Percentiles rank a stretch among this genome's conserved stretches.
These are phyloP conservation scores for Macadamia tetraphylla DNA, from an alignment of 164 flowering plant species.

Conservation along the genomic window DNA sequence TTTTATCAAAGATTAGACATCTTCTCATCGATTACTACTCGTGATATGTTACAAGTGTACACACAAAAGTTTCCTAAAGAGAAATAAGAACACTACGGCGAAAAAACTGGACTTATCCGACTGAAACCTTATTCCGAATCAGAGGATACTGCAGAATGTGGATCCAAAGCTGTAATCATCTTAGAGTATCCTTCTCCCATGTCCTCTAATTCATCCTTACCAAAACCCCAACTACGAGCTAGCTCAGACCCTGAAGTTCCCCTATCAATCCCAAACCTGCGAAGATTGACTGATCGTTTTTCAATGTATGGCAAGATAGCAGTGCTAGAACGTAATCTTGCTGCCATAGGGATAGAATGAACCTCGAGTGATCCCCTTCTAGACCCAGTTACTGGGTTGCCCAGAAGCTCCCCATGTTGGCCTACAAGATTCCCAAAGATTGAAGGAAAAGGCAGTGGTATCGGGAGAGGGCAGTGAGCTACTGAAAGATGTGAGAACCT, in stretches of 20 bases:
- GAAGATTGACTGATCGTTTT: slow-evolving; percentile 49
- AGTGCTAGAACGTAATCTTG: slow-evolving; percentile 77
- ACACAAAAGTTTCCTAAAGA: too few species aligned
- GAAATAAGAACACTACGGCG: not conserved
- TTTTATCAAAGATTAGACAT: too few species aligned
- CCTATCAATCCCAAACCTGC: slow-evolving; percentile 48
- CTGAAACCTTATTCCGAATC: slow-evolving; percentile 56
- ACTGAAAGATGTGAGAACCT: slow-evolving; percentile 67
- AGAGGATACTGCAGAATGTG: slow-evolving; percentile 44
- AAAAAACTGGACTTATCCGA: not conserved
- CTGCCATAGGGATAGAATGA: slow-evolving; percentile 79
- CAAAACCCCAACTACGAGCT: slow-evolving; percentile 76
- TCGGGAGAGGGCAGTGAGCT: slow-evolving; percentile 78
- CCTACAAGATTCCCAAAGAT: slow-evolving; percentile 63
- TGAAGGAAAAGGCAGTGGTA: slow-evolving; percentile 85
- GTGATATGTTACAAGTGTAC: too few species aligned
- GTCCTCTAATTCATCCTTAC: slow-evolving; percentile 67
- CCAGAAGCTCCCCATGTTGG: slow-evolving; percentile 54
- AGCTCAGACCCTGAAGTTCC: slow-evolving; percentile 63
- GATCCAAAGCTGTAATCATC: slow-evolving; percentile 49
- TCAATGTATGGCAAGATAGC: slow-evolving; percentile 69
- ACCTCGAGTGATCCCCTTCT: slow-evolving; percentile 69
- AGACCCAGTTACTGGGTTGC: slow-evolving; percentile 29
- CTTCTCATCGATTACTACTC: too few species aligned
- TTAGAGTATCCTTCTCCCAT: slow-evolving; percentile 64